Evolutionary conservation across 129 eudicot genomes (phyloP).

Genomic region (Centella asiatica): DNA sequence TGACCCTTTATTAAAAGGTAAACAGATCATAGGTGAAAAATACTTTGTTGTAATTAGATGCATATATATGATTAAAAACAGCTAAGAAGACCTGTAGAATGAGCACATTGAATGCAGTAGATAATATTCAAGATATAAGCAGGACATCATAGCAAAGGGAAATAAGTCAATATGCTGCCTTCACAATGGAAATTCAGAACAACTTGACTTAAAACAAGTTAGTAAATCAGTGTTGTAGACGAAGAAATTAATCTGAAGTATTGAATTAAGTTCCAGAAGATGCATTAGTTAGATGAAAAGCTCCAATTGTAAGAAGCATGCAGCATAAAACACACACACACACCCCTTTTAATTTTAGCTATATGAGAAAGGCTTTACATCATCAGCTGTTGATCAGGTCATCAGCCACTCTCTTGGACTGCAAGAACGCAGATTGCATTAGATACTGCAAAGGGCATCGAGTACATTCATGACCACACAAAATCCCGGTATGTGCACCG

Average conservation of each 20-base stretch:
- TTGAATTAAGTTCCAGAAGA: too few species aligned
- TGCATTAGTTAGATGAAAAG: background rate
- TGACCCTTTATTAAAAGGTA: slow-evolving; percentile 78
- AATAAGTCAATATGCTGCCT: too few species aligned
- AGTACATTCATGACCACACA: slow-evolving; percentile 82
- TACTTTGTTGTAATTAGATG: background rate
- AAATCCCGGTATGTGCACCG: slow-evolving; percentile 78
- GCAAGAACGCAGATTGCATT: slow-evolving; percentile 71
- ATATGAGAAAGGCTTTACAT: slow-evolving; percentile 10
- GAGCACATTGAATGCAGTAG: background rate
- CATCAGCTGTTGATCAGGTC: slow-evolving; percentile 42
- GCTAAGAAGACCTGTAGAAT: background rate
- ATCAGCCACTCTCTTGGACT: slow-evolving; percentile 79
- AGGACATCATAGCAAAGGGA: background rate
- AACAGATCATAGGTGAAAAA: background rate
- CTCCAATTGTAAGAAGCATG: background rate
- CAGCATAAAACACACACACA: too few species aligned
- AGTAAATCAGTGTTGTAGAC: background rate
- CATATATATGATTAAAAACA: background rate
- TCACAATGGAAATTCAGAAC: too few species aligned
- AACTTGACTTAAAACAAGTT: too few species aligned
- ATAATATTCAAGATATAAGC: too few species aligned
- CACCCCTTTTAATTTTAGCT: background rate
- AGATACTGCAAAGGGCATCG: slow-evolving; percentile 87
- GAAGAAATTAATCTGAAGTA: too few species aligned